Base-by-base conservation (phyloP, 805 yeast genomes). In the Priceomyces medius region DNA sequence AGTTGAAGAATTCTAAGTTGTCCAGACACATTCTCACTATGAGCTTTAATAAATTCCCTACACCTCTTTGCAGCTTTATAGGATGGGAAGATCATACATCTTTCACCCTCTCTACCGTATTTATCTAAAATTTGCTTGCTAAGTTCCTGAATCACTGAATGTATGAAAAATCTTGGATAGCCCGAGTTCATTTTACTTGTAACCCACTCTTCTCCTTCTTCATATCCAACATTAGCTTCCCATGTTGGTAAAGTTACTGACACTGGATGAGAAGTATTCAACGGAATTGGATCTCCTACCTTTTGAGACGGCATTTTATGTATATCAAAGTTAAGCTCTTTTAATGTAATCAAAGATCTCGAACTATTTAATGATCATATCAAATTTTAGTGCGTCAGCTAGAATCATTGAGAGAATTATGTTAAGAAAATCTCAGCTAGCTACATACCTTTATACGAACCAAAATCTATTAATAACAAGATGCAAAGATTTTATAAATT, bases 241-340 rank as follows among this genome's bases (percentile, higher is more conserved):
- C 98, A 93, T 0, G 96, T 86, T 6, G 99, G 99, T 24, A 91
- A 73, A 2, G 96, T 86, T 35, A 91, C 97, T 9, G 96, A 87
- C 1, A 91, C 96, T 0, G 97, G 97, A 62, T 93, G 98, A 2
- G 84, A 81, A 0, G 95, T 84, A 59, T 88, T 83, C 45, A 86
- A 83, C 2, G 99, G 97, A 44, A 93, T 90, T 1, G 96, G 80
- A 13, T 77, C 84, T 3, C 97, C 97, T 13, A 88, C 76, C 31
- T 65, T 68, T 56, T 78, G 73, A 10, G 59, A 58, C 9, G 73
- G 71, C 20, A 29, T 40, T 20, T 19, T 40, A 14, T n/a, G n/a
- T n/a, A n/a, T n/a, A n/a, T n/a, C n/a, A n/a, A n/a, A n/a, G n/a
- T n/a, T n/a, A n/a, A n/a, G n/a, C n/a, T n/a, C n/a, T n/a, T n/a